Conservation (phyloP, 2,329 filamentous ascomycete species). For the Emmonsia crescens region DNA sequence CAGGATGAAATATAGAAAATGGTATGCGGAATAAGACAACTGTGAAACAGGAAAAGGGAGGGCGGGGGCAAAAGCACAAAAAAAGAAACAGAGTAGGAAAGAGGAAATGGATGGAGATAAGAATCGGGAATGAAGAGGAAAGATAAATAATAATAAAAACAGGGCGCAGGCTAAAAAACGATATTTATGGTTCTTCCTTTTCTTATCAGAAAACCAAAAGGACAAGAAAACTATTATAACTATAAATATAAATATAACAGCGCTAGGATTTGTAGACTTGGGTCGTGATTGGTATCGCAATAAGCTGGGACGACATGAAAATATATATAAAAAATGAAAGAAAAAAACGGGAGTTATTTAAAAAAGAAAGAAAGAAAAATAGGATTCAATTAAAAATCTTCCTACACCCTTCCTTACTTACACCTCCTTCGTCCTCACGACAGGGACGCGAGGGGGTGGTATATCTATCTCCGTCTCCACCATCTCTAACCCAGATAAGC, state of each 20-base stretch:
- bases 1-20: background rate
- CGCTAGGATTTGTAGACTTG: background rate
- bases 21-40: background rate
- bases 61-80: background rate
- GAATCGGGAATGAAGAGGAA: background rate
- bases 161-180: background rate
- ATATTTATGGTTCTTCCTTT: background rate
- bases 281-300: background rate
- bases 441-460: conserved; percentile 18
- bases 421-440: conserved; percentile 34
- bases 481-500: conserved; percentile 74
- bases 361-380: background rate
- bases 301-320: background rate
- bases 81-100: background rate
- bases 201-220: background rate
- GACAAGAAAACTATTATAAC: background rate
- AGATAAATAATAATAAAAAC: background rate
- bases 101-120: background rate
- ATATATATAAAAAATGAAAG: background rate
- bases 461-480: conserved; percentile 56
- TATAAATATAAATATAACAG: background rate
- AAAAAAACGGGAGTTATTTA: background rate
- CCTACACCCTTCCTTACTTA: conserved; percentile 13
- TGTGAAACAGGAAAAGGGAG: background rate
- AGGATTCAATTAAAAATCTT: background rate